Evolutionary conservation across 805 yeast genomes (phyloP).

Genomic region (Barnettozyma vustinii): DNA sequence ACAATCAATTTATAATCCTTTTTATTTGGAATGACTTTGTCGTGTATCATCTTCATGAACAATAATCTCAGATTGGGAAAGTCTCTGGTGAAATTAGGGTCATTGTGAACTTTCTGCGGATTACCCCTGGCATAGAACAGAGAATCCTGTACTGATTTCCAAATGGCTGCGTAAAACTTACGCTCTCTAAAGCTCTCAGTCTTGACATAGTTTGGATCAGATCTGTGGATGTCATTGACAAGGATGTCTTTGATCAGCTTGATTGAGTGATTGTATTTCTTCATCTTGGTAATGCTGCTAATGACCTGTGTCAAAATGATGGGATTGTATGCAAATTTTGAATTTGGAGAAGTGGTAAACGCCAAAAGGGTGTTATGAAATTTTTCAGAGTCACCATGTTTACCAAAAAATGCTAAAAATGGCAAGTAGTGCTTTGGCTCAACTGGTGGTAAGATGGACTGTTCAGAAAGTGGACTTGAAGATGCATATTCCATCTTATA

Average conservation of each 20-base stretch:
- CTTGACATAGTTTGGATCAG: constrained; percentile 3
- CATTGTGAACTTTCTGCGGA: neutral
- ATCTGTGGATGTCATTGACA: constrained; percentile 15
- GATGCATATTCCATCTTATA: constrained; percentile 27
- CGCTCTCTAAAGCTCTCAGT: neutral
- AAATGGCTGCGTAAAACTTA: constrained; percentile 28
- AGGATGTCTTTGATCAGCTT: constrained; percentile 29
- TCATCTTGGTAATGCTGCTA: constrained; percentile 25
- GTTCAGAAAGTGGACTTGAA: constrained; percentile 6
- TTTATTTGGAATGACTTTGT: constrained; percentile 17
- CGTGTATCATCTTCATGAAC: constrained; percentile 24
- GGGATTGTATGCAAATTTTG: constrained; percentile 26
- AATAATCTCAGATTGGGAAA: constrained; percentile 19
- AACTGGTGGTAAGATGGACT: constrained; percentile 30
- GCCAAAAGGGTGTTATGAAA: constrained; percentile 27
- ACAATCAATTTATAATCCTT: constrained; percentile 19
- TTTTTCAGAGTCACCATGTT: constrained; percentile 21
- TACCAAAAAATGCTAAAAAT: constrained; percentile 32
- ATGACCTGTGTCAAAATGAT: constrained; percentile 35
- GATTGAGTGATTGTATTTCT: constrained; percentile 28
- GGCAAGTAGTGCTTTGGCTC: constrained; percentile 37
- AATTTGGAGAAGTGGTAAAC: constrained; percentile 21
- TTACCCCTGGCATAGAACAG: neutral
- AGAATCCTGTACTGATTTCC: constrained; percentile 25
- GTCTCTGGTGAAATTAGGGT: too few species aligned